Conservation (phyloP, 768 basidiomycete species). For the Leccinellum rugosiceps region DNA sequence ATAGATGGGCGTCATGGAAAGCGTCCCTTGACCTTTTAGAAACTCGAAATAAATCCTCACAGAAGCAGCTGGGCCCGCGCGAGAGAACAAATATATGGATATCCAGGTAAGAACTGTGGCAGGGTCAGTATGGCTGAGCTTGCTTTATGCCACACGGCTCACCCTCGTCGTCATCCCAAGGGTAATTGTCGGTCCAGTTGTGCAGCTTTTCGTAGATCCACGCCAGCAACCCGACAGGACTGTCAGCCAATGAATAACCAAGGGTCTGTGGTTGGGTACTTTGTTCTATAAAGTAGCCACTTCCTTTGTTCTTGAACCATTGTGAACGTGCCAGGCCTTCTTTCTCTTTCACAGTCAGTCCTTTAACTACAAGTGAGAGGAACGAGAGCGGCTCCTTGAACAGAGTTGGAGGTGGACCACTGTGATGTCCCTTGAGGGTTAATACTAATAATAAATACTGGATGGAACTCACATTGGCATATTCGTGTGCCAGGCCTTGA, state of each 20-base stretch:
- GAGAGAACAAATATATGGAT: slow-evolving; percentile 58
- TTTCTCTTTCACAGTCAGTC: slow-evolving; percentile 28
- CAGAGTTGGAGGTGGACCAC: slow-evolving; percentile 23
- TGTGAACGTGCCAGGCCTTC: slow-evolving; percentile 17
- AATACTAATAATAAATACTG: not conserved
- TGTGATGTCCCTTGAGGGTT: slow-evolving; percentile 1
- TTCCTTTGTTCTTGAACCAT: slow-evolving; percentile 21
- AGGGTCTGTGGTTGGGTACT: slow-evolving; percentile 50
- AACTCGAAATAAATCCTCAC: slow-evolving; percentile 57
- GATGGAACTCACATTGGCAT: slow-evolving; percentile 36
- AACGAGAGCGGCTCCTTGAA: slow-evolving; percentile 26
- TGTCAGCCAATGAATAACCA: slow-evolving; percentile 54
- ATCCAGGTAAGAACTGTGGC: slow-evolving; percentile 55
- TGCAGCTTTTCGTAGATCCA: slow-evolving; percentile 56
- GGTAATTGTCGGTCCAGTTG: slow-evolving; percentile 49
- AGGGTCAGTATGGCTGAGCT: not conserved
- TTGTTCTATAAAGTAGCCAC: slow-evolving; percentile 33
- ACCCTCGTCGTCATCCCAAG: slow-evolving; percentile 58
- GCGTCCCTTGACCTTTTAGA: not conserved
- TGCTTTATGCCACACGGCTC: slow-evolving; percentile 4
- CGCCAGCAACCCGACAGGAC: slow-evolving; percentile 50
- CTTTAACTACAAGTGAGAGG: slow-evolving; percentile 26
- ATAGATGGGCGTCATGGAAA: rapidly evolving
- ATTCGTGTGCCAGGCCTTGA: slow-evolving; percentile 55
- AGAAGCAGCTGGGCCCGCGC: slow-evolving; percentile 55